phyloP scores from a whole-genome alignment of 495 filamentous ascomycete species.

The Penicillium herquei region DNA sequence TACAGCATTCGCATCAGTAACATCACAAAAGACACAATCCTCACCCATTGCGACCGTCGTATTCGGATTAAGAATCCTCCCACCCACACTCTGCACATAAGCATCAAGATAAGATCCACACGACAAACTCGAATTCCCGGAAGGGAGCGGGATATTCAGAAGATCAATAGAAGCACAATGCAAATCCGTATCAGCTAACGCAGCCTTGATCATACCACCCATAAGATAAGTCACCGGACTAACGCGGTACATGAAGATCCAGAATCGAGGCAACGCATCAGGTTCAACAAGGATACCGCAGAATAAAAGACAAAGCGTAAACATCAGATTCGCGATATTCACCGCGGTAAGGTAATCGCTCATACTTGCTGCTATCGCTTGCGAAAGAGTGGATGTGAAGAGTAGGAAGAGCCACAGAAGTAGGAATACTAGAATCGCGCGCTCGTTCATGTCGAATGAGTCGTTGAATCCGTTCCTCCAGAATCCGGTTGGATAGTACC shows the following conservation, averaged over 20 bases:
- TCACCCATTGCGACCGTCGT: neutral
- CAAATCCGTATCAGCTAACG: neutral
- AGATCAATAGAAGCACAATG: conserved; percentile 1
- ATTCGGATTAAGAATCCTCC: neutral
- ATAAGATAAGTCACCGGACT: conserved; percentile 1
- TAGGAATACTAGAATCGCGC: neutral
- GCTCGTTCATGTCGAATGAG: neutral
- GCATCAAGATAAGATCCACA: neutral
- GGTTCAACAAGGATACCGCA: conserved; percentile 53
- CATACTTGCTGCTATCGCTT: neutral
- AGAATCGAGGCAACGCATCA: conserved; percentile 1
- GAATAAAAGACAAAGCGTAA: conserved; percentile 35
- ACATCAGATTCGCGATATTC: conserved; percentile 48
- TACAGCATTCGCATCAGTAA: neutral
- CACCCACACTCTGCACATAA: neutral
- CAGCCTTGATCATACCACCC: neutral
- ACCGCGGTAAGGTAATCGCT: conserved; percentile 6
- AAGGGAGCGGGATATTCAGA: neutral
- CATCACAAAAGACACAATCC: neutral
- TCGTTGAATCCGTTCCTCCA: conserved; percentile 25
- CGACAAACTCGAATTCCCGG: neutral
- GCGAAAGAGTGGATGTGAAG: neutral
- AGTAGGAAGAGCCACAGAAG: neutral
- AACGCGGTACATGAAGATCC: conserved; percentile 5
- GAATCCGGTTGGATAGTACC: conserved; percentile 64